Evolutionary conservation across 2,329 filamentous ascomycete species (phyloP).

Genomic region (Colletotrichum tabaci): DNA sequence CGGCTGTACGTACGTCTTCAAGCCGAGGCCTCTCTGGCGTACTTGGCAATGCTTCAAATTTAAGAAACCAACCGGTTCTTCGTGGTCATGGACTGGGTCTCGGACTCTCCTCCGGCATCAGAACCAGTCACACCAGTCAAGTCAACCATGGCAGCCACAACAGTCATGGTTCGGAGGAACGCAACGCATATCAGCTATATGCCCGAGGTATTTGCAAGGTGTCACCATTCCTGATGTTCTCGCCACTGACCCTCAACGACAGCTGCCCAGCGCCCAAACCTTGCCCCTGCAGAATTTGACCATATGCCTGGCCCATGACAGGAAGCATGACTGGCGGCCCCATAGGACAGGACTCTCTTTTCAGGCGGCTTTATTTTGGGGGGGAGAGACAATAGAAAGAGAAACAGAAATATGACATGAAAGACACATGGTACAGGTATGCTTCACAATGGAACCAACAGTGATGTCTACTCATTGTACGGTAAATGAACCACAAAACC

Average conservation of each 20-base stretch:
- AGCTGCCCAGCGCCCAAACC: conserved; percentile 16
- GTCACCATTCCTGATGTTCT: background rate
- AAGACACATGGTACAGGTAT: background rate
- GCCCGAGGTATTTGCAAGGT: conserved; percentile 3
- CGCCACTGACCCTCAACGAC: background rate
- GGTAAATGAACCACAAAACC: background rate
- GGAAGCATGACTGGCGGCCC: background rate
- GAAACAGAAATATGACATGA: background rate
- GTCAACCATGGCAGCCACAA: background rate
- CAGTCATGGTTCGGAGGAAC: background rate
- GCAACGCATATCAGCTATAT: background rate
- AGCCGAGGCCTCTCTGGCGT: conserved; percentile 23
- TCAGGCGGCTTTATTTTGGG: background rate
- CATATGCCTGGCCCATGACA: background rate
- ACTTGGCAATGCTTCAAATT: conserved; percentile 20
- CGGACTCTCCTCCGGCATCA: conserved; percentile 34
- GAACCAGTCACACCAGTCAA: conserved; percentile 9
- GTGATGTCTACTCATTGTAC: background rate
- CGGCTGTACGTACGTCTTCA: conserved; percentile 49
- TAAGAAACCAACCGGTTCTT: conserved; percentile 4
- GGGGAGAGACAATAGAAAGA: background rate
- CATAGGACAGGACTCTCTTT: background rate
- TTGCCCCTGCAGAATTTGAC: conserved; percentile 10
- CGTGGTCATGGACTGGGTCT: conserved; percentile 24
- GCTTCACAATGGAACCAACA: background rate